Base-by-base conservation (phyloP, 2,329 filamentous ascomycete genomes). In the Plenodomus tracheiphilus region DNA sequence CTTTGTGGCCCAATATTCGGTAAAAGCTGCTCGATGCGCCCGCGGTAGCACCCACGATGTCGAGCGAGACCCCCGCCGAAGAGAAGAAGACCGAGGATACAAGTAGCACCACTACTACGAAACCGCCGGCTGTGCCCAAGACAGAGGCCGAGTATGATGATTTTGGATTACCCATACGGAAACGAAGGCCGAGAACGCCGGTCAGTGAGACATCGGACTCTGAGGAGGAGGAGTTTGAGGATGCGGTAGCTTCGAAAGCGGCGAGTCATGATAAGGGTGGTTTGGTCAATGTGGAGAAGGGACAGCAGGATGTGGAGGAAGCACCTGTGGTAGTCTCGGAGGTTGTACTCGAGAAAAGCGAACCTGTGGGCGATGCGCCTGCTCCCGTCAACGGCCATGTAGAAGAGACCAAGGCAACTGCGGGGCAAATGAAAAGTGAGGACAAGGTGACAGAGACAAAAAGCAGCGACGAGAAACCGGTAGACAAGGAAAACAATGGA, bases 81-180 rank as follows among this genome's bases (percentile, higher is more conserved):
- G 50, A 64, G 59, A 56, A 61, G 58, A 63, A 56, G 53, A 50
- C 49, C 50, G 62, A 65, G 44, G 47, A 53, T 39, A 61, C 61
- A 49, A 52, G 30, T 15, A 11, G 9, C 28, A 9, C 16, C 30
- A 43, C 55, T 41, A 49, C 19, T 38, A 46, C 53, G 30, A 49
- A 49, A 21, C 28, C 46, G 39, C 53, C 54, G 44, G 53, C 39
- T 19, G 46, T 49, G 16, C 32, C 46, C 13, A 53, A 53, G 38
- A 25, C 52, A 10, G 62, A 58, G 15, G 59, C 69, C 41, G 83
- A 86, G 62, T 74, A 85, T 50, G 87, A 90, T 69, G 87, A 90
- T 58, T 90, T 89, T 68, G 87, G 87, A 42, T 74, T 90, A 55
- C 86, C 86, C 16, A 80, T 87, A 53, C 79, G 77, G 66, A 81